Evolutionary conservation across 2,329 filamentous ascomycete genomes (phyloP).

Genomic region (Fusarium falciforme): DNA sequence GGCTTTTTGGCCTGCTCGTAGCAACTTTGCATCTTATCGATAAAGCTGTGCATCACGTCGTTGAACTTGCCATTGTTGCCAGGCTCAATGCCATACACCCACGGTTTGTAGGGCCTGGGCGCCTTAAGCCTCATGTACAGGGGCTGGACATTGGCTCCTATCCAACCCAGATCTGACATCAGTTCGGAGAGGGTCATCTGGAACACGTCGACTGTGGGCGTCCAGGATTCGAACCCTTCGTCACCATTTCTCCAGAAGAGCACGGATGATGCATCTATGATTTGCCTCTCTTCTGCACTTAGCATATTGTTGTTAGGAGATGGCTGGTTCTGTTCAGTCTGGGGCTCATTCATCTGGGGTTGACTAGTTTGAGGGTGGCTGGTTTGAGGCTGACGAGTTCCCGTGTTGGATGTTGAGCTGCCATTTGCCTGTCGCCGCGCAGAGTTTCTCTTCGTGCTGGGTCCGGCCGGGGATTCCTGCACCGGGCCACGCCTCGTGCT

Average conservation of each 20-base stretch:
- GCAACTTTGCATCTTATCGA: too few relatives aligned
- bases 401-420: not conserved
- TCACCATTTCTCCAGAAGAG: too few relatives aligned
- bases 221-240: too few relatives aligned
- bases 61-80: too few relatives aligned
- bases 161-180: too few relatives aligned
- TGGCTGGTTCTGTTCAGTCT: not conserved
- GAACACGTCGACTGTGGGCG: not conserved
- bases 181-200: not conserved
- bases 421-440: not conserved
- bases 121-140: too few relatives aligned
- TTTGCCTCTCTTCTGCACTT: not conserved
- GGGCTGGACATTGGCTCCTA: too few relatives aligned
- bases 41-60: too few relatives aligned
- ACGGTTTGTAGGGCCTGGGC: too few relatives aligned
- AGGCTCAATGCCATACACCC: too few relatives aligned
- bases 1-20: too few relatives aligned
- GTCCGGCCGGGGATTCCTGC: not conserved
- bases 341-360: not conserved
- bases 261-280: not conserved
- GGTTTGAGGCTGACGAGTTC: not conserved
- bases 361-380: not conserved
- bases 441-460: not conserved
- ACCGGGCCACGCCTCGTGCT: not conserved
- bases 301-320: too few relatives aligned